Conservation (phyloP, 2,329 filamentous ascomycete genomes). For the Talaromyces pinophilus region DNA sequence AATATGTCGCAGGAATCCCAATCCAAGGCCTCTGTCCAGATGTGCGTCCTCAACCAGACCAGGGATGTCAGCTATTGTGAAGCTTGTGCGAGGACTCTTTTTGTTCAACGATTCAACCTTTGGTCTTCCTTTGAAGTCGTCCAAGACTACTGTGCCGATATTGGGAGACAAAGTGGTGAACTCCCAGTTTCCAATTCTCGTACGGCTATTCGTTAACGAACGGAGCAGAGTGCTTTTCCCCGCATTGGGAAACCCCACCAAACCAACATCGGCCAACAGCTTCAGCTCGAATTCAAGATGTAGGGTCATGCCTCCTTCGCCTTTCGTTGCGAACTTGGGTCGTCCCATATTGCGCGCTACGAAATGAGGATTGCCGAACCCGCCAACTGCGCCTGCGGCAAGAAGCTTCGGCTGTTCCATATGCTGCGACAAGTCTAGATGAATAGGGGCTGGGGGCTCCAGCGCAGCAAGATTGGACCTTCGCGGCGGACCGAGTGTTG, state of each 20-base stretch:
- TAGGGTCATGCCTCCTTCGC: conserved; percentile 75
- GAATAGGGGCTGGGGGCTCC: conserved; percentile 72
- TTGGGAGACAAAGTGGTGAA: conserved; percentile 96
- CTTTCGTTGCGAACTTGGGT: conserved; percentile 86
- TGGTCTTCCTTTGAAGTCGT: conserved; percentile 79
- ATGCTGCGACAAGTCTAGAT: conserved; percentile 70
- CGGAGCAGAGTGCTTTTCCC: conserved; percentile 92
- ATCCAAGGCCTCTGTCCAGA: conserved; percentile 83
- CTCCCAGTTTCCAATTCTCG: conserved; percentile 89
- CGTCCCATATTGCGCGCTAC: conserved; percentile 70
- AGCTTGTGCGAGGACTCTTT: conserved; percentile 67
- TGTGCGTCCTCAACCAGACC: conserved; percentile 91
- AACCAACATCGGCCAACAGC: conserved; percentile 88
- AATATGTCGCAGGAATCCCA: conserved; percentile 90
- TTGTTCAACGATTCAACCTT: conserved; percentile 48
- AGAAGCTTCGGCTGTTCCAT: conserved; percentile 83
- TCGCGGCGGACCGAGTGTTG: conserved; percentile 57
- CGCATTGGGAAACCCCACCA: conserved; percentile 93
- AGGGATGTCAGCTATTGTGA: conserved; percentile 94
- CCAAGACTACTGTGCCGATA: conserved; percentile 91
- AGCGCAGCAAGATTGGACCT: conserved; percentile 61
- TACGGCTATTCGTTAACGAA: conserved; percentile 82
- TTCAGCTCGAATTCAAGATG: conserved; percentile 88
- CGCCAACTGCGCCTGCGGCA: conserved; percentile 83
- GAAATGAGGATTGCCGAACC: conserved; percentile 92